A percentile compares a stretch with the other conserved stretches of the same genome.
Evolutionary conservation across 768 basidiomycete species (phyloP).

Genomic region (Kwoniella heveanensis): DNA sequence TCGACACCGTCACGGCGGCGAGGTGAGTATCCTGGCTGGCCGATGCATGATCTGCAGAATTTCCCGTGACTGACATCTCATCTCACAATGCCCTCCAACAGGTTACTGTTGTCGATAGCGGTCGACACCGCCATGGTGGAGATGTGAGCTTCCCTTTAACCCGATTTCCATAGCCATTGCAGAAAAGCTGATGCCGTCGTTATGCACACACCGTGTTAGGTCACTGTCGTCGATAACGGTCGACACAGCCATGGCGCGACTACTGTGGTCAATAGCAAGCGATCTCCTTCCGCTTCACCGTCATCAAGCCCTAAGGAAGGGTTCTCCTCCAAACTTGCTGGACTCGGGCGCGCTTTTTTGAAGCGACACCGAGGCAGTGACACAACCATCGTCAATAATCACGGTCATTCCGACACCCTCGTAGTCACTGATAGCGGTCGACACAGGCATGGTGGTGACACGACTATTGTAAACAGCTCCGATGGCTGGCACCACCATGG

Average conservation of each 20-base stretch:
- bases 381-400: conserved; percentile 13
- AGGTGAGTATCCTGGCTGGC: neutral
- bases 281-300: neutral
- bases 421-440: conserved; percentile 13
- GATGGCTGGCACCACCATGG: conserved; percentile 13
- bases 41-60: neutral
- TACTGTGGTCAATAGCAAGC: conserved; percentile 15
- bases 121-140: conserved; percentile 5
- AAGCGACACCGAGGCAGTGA: conserved; percentile 19
- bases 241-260: conserved; percentile 12
- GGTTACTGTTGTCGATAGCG: conserved; percentile 15
- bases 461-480: conserved; percentile 12
- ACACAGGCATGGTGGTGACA: conserved; percentile 14
- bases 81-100: neutral
- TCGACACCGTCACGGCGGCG: neutral
- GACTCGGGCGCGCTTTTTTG: conserved; percentile 28
- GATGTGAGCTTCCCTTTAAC: conserved; percentile 1
- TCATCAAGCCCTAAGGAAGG: conserved; percentile 6
- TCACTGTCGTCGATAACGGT: conserved; percentile 9
- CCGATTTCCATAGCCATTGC: no score
- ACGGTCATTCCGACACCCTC: conserved; percentile 12
- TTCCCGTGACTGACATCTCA: neutral
- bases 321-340: conserved; percentile 14
- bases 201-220: neutral
- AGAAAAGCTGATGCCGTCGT: neutral